phyloP scores from a whole-genome alignment of 768 basidiomycete genomes.

The Mycena haematopus region DNA sequence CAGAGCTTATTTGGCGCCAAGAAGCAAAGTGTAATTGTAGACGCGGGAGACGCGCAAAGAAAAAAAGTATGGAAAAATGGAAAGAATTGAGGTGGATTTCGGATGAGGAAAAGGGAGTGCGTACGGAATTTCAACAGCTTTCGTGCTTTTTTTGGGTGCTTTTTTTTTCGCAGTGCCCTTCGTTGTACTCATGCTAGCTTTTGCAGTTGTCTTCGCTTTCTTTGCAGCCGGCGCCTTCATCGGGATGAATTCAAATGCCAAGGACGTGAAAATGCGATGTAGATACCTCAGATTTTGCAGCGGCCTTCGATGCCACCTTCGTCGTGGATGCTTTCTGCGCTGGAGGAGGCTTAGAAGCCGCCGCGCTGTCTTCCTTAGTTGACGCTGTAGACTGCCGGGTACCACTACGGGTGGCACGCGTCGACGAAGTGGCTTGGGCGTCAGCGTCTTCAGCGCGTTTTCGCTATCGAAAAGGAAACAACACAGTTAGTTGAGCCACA shows the following conservation, averaged over 20 bases:
- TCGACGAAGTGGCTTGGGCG: conserved; percentile 41
- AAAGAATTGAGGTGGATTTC: background rate
- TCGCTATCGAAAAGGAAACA: conserved; percentile 46
- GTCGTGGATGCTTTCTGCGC: conserved; percentile 33
- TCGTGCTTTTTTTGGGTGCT: conserved; percentile 28
- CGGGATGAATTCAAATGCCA: background rate
- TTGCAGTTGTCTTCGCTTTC: conserved; percentile 44
- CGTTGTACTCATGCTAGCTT: conserved; percentile 22
- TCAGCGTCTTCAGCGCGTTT: conserved; percentile 57
- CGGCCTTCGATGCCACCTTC: conserved; percentile 28
- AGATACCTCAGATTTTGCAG: conserved; percentile 32
- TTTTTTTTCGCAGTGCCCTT: conserved; percentile 31
- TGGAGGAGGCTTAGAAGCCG: conserved; percentile 35
- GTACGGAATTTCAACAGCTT: conserved; percentile 24
- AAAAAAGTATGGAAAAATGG: background rate
- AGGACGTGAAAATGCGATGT: conserved; percentile 19
- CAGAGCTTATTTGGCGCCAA: conserved; percentile 29
- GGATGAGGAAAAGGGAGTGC: background rate
- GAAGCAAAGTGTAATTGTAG: background rate
- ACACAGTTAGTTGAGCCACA: background rate
- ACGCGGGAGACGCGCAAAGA: background rate
- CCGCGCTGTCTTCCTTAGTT: conserved; percentile 35
- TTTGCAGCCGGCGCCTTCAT: conserved; percentile 44
- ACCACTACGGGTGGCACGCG: conserved; percentile 55
- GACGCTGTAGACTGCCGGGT: conserved; percentile 37